A percentile compares a stretch with the other conserved stretches of the same genome.
phyloP scores from a whole-genome alignment of 352 stramenopile genomes.

The Elongisporangium senticosum region DNA sequence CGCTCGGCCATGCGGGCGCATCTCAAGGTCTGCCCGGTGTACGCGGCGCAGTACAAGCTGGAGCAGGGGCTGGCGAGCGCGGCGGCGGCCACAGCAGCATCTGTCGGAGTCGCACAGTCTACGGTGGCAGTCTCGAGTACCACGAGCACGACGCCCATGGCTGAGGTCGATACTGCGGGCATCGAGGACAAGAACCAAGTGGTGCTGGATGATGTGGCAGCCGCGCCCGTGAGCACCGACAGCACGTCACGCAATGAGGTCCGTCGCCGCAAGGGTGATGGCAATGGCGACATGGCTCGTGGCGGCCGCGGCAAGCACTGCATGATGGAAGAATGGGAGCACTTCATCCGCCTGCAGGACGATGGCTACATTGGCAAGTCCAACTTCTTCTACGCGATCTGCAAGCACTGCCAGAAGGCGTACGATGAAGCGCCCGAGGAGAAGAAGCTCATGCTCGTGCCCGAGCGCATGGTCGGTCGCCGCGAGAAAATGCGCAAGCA shows the following conservation, averaged over 20 bases:
- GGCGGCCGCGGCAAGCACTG: slow-evolving; percentile 66
- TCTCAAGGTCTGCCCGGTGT: slow-evolving; percentile 68
- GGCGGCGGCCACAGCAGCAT: slow-evolving; percentile 10
- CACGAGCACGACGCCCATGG: background rate
- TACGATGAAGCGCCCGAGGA: slow-evolving; percentile 48
- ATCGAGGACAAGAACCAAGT: background rate
- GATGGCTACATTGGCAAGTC: slow-evolving; percentile 81
- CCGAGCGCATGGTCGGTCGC: slow-evolving; percentile 64
- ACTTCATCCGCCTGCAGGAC: slow-evolving; percentile 69
- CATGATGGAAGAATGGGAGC: slow-evolving; percentile 80
- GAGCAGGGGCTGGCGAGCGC: slow-evolving; percentile 29
- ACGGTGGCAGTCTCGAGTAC: background rate
- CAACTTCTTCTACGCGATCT: slow-evolving; percentile 76
- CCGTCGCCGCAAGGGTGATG: background rate
- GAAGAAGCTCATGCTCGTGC: slow-evolving; percentile 43
- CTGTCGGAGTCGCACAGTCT: background rate
- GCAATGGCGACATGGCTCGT: slow-evolving; percentile 3
- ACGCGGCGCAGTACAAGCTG: slow-evolving; percentile 57
- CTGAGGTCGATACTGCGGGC: background rate
- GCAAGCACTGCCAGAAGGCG: slow-evolving; percentile 61
- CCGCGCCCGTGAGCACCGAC: background rate
- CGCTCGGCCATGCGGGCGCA: slow-evolving; percentile 73
- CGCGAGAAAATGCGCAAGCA: slow-evolving; percentile 81
- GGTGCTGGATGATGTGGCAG: background rate
- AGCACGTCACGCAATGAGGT: background rate